Percentiles rank a stretch among this genome's conserved stretches.
These are phyloP conservation scores for Starmerella potacharoeniae DNA, from an alignment of 805 yeast species.

Conservation along the genomic window DNA sequence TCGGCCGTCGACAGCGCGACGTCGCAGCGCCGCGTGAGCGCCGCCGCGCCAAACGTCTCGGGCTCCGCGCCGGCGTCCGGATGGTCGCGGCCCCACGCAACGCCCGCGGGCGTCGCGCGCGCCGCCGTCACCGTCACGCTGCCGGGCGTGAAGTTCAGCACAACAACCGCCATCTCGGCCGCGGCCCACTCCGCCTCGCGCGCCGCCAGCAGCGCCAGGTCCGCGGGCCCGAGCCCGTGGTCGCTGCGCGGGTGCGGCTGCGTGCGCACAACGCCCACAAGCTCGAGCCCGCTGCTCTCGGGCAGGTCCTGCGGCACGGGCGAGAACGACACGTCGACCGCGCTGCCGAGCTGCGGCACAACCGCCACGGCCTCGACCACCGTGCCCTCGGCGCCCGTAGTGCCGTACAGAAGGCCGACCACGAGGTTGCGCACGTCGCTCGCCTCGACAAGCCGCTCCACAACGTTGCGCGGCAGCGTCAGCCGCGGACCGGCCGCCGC, in stretches of 20 bases:
- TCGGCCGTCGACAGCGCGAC: slow-evolving; percentile 56
- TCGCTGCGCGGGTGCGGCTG: slow-evolving; percentile 53
- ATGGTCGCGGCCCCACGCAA: slow-evolving; percentile 64
- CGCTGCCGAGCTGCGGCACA: slow-evolving; percentile 56
- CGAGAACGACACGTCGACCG: slow-evolving; percentile 48
- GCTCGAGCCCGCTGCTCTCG: slow-evolving; percentile 48
- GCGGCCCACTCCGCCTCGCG: slow-evolving; percentile 33
- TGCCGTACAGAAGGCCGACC: slow-evolving; percentile 71
- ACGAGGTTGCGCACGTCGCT: slow-evolving; percentile 74
- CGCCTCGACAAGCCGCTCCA: slow-evolving; percentile 65
- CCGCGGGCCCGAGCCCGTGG: slow-evolving; percentile 47
- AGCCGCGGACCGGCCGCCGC: background rate
- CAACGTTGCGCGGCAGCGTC: slow-evolving; percentile 69
- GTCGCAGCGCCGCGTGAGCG: slow-evolving; percentile 45
- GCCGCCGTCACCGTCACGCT: slow-evolving; percentile 66
- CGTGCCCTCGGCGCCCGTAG: background rate
- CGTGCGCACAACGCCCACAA: slow-evolving; percentile 93
- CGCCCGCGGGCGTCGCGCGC: slow-evolving; percentile 51
- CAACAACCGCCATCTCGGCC: slow-evolving; percentile 39
- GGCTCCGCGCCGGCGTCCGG: slow-evolving; percentile 45
- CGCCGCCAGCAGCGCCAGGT: slow-evolving; percentile 50
- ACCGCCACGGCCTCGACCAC: slow-evolving; percentile 9
- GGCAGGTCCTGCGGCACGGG: slow-evolving; percentile 32
- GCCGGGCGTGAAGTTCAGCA: slow-evolving; percentile 71
- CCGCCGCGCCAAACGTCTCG: slow-evolving; percentile 41